Evolutionary conservation across 495 filamentous ascomycete genomes (phyloP), one percentile per base, ranked within the genome.

Genomic region (Pseudomonodictys pantanalensis): DNA sequence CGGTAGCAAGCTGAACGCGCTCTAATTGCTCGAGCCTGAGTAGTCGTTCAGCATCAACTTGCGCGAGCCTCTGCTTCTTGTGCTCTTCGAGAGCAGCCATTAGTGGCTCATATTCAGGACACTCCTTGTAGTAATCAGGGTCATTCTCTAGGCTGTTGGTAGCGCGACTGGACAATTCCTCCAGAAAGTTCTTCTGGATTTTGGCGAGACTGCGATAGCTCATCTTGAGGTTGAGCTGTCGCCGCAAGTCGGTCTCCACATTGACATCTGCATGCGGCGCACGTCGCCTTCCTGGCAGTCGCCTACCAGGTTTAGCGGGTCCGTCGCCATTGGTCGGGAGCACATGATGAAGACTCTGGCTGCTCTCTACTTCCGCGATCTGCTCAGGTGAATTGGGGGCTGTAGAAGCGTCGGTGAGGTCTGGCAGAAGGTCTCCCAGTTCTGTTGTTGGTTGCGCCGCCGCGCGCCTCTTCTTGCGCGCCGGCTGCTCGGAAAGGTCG

Each of bases 141-240:
- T 71, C 67, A 30, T 62, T 64, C 22, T 70, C 53, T 10, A 76
- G 45, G 17, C 66, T 62, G 20, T 69, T 54, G 24, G 66, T 42
- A 20, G 68, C 65, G 8, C 72, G 63, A 15, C 64, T 44, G 6
- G 68, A 69, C 42, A 76, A 53, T 39, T 76, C 73, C 3, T 58
- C 67, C 4, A 75, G 66, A 24, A 75, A 41, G 1, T 58, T 52
- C 48, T 76, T 76, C 45, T 70, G 44, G 15, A 58, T 45, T 44
- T 73, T 73, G 35, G 67, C 70, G 6, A 75, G 50, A 18, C 32
- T 50, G 10, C 72, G 66, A 58, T 70, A 76, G 26, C 46, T 53
- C 47, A 64, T 73, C 56, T 71, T 73, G 15, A 73, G 54, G 26
- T 70, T 51, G 5, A 73, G 64, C 49, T 76, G 72, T 1, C 73